phyloP scores from a whole-genome alignment of 805 yeast genomes.

The Cyberlindnera nakhonratchasimensis region DNA sequence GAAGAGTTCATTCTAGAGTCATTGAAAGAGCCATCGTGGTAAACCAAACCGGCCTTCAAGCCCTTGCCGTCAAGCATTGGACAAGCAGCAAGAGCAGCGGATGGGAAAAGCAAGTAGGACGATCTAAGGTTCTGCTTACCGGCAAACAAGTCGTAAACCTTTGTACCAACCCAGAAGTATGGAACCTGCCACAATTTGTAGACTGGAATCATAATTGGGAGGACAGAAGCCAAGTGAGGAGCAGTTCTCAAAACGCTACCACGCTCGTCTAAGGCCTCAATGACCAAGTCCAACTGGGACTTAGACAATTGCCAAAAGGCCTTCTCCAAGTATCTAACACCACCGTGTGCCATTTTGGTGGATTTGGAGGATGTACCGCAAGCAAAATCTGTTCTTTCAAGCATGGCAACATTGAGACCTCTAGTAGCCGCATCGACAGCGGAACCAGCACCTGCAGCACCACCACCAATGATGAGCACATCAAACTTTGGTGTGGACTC shows the following conservation, averaged over 20 bases:
- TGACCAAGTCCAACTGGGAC: slow-evolving; percentile 83
- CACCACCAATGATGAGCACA: slow-evolving; percentile 89
- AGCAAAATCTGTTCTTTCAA: slow-evolving; percentile 88
- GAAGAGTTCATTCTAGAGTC: slow-evolving; percentile 89
- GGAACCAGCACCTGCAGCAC: slow-evolving; percentile 93
- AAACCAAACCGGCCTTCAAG: slow-evolving; percentile 86
- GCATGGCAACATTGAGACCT: slow-evolving; percentile 82
- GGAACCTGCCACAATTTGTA: slow-evolving; percentile 96
- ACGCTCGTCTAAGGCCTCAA: slow-evolving; percentile 86
- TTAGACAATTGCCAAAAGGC: slow-evolving; percentile 90
- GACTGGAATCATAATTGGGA: slow-evolving; percentile 95
- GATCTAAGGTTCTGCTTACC: slow-evolving; percentile 81
- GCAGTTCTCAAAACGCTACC: slow-evolving; percentile 85
- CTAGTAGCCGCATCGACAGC: slow-evolving; percentile 90
- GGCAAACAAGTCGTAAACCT: slow-evolving; percentile 89
- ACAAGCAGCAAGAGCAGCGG: slow-evolving; percentile 66
- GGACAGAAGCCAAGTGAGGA: slow-evolving; percentile 80
- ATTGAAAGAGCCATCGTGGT: slow-evolving; percentile 93
- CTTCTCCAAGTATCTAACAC: slow-evolving; percentile 92
- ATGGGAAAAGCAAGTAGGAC: slow-evolving; percentile 67
- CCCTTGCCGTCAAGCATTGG: slow-evolving; percentile 80
- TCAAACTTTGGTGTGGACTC: slow-evolving; percentile 58
- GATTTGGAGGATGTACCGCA: slow-evolving; percentile 91
- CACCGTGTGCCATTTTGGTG: slow-evolving; percentile 97
- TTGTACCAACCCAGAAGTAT: slow-evolving; percentile 87